Base-by-base conservation (phyloP, 148 eudicot species). In the Silene uniflora region DNA sequence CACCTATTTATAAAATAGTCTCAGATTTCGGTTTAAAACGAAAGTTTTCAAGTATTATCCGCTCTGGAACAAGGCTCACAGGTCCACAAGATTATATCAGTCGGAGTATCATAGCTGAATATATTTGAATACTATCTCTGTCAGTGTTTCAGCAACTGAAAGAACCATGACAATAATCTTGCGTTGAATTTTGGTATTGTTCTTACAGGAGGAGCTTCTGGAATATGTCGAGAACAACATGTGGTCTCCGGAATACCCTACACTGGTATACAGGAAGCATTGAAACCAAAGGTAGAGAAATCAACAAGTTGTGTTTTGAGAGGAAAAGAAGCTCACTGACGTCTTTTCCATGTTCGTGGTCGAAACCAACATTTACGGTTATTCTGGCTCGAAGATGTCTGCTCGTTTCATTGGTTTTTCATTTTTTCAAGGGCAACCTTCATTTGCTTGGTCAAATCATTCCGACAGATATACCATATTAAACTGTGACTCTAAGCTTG, bases 241-340 rank as follows among this genome's bases (percentile, higher is more conserved):
- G 98, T 94, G 98, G 98, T 80, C 55, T 71, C 98, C 98, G 9
- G 92, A 90, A 58, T 94, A 94, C 85, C 93, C 98, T 22, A 92
- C 90, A 12, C 75, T 92, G 83, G 91, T 94, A 39, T 94, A 89
- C 87, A 90, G 77, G 85, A 70, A 86, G 55, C 88, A 84, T 67
- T 91, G 81, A 91, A n/a, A 8, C 60, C 60, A 69, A 44, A 22
- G 22, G 44, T 47, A 42, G 7, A 29, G 49, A 60, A 59, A 17
- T 72, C 24, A n/a, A 35, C 23, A 10, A 17, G 21, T 7, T 64
- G 8, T 21, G 7, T 17, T 49, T 42, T 54, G 18, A 29, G 21
- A 27, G 63, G 69, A 13, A 29, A 49, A 46, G 18, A 47, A 62
- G 14, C 11, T 10, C 42, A 13, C 10, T 8, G 63, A 8, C 62